phyloP scores from a whole-genome alignment of 306 rosid genomes.

The Lithocarpus polystachyus region DNA sequence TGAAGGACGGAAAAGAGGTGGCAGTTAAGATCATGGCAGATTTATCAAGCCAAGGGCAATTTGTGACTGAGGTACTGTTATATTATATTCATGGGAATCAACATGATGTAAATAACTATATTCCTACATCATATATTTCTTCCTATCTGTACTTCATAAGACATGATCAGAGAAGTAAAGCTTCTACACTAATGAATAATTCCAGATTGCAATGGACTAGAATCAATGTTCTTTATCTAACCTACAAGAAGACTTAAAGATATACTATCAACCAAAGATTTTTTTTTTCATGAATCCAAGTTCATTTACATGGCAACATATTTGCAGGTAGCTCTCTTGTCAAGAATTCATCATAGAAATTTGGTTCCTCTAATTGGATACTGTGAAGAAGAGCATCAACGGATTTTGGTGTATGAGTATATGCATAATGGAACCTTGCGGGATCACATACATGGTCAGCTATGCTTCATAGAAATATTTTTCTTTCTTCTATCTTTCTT shows the following conservation, averaged over 20 bases:
- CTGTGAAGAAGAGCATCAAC: slow-evolving; percentile 86
- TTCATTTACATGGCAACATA: slow-evolving; percentile 24
- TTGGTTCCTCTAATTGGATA: slow-evolving; percentile 96
- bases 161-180: neutral
- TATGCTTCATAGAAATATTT: neutral
- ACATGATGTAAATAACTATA: neutral
- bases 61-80: slow-evolving; percentile 71
- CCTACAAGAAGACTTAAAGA: neutral
- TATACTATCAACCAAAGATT: neutral
- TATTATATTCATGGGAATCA: neutral
- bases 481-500: slow-evolving; percentile 16
- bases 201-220: neutral
- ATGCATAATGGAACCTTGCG: slow-evolving; percentile 97
- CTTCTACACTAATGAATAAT: neutral
- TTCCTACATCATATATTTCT: neutral
- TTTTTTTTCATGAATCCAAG: neutral
- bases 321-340: slow-evolving; percentile 84
- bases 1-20: slow-evolving; percentile 94
- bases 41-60: slow-evolving; percentile 75
- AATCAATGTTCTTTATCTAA: neutral
- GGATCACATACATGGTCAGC: slow-evolving; percentile 77
- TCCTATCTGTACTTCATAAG: neutral
- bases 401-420: slow-evolving; percentile 83
- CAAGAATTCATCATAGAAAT: slow-evolving; percentile 96
- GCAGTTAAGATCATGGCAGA: slow-evolving; percentile 97